Evolutionary conservation across 106 monocot species (phyloP), one percentile per base, ranked within the genome.

Genomic region (Platanthera zijinensis): DNA sequence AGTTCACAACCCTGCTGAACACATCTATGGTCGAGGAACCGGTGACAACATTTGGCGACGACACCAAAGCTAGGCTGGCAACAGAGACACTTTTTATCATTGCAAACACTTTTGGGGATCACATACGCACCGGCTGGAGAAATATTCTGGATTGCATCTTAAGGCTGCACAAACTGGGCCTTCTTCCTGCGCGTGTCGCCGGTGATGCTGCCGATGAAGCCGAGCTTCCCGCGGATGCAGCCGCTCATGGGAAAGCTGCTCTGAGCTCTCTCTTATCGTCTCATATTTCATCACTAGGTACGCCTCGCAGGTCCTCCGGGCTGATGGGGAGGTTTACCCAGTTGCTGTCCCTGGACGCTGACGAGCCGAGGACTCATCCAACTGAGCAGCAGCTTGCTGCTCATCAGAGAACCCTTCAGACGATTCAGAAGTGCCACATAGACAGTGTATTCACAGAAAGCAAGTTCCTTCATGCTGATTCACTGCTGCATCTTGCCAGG

Each of bases 391-490:
- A 89, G 70, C 81, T 92, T 18, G 86, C 86, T 49, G 84, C 86
- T 54, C 92, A 81, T 14, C 82, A 77, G 70, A 84, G 82, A 52
- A 84, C 92, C 68, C 71, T 82, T 66, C 79, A 92, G 62, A 92
- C 86, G 12, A 84, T 92, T 5, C 78, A 84, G 76, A 89, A 89
- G 77, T 92, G 92, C 69, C 86, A 83, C 72, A 89, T 89, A 76
- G 84, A 86, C 39, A 89, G 71, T 75, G 87, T 92, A 83, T 92
- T 92, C 71, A 80, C 86, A 14, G 92, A 92, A 61, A 92, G 92
- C 84, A 92, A 92, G 53, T 92, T 92, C 66, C 76, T 92, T 45
- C 92, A 92, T n/a, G 82, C 92, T 39, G 92, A 92, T 18, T 92
- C 92, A 8, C 69, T 92, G 12, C 50, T 81, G 22, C 80, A 92